Evolutionary conservation across 768 basidiomycete species (phyloP).

Genomic region (Tricholomella constricta): DNA sequence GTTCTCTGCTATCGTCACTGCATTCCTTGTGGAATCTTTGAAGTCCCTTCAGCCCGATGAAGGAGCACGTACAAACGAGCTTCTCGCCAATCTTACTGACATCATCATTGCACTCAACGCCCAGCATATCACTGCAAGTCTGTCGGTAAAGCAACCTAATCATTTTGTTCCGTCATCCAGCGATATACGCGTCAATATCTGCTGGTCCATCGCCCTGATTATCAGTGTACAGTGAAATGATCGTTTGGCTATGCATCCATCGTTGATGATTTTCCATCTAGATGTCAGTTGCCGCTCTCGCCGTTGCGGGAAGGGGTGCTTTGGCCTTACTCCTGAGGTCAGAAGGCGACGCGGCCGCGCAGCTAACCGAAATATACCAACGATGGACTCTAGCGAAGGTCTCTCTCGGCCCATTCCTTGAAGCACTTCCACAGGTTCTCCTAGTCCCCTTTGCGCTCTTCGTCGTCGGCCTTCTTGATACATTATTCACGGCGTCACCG

Average conservation of each 20-base stretch:
- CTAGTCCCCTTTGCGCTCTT: conserved; percentile 16
- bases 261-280: neutral
- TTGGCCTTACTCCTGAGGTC: conserved; percentile 12
- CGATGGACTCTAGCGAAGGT: conserved; percentile 11
- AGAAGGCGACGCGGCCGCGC: conserved; percentile 9
- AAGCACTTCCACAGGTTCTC: conserved; percentile 10
- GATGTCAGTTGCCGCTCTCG: conserved; percentile 18
- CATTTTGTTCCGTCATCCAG: conserved; percentile 8
- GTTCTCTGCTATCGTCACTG: conserved; percentile 20
- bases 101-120: conserved; percentile 8
- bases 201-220: conserved; percentile 18
- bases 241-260: neutral
- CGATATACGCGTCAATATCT: conserved; percentile 18
- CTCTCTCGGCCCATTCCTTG: conserved; percentile 12
- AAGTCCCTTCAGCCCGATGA: conserved; percentile 9
- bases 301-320: conserved; percentile 13
- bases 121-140: neutral
- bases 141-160: neutral
- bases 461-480: conserved; percentile 14
- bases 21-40: conserved; percentile 20
- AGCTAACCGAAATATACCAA: conserved; percentile 12
- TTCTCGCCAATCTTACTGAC: conserved; percentile 17
- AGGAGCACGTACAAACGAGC: conserved; percentile 13
- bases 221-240: conserved; percentile 12
- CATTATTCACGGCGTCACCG: conserved; percentile 6